Percentiles rank a stretch among this genome's conserved stretches.
phyloP scores from a whole-genome alignment of 1,139 yeast species.

The Hansenula lynferdii region DNA sequence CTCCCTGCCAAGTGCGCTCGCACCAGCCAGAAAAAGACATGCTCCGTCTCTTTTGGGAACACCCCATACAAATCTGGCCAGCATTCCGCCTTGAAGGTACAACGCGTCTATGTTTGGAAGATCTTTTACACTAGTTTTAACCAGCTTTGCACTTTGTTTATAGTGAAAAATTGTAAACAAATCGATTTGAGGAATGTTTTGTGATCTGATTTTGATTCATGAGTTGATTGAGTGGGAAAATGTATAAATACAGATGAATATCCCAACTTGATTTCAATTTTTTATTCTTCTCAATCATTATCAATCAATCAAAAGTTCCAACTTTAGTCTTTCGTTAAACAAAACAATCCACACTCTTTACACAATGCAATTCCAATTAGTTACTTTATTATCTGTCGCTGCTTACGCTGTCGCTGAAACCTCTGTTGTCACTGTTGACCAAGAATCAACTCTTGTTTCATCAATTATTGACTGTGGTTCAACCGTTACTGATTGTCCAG shows the following conservation, averaged over 20 bases:
- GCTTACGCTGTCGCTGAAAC: conserved; percentile 27
- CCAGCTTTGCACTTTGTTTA: no score
- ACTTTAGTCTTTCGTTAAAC: conserved; percentile 13
- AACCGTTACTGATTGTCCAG: conserved; percentile 30
- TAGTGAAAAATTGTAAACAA: no score
- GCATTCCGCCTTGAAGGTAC: neutral
- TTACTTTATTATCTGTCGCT: conserved; percentile 24
- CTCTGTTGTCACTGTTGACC: conserved; percentile 15
- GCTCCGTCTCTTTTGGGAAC: neutral
- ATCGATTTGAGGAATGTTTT: neutral
- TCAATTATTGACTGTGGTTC: conserved; percentile 27
- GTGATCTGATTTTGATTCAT: neutral
- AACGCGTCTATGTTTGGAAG: no score
- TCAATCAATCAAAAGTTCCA: conserved; percentile 5
- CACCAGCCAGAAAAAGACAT: neutral
- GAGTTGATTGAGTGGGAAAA: neutral
- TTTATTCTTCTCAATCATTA: no score
- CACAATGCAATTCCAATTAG: conserved; percentile 33
- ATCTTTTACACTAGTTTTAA: neutral
- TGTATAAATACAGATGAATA: neutral
- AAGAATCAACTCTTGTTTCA: conserved; percentile 22
- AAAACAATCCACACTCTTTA: neutral
- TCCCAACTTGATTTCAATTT: neutral
- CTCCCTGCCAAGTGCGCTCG: no score
- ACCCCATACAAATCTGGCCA: neutral